These are phyloP conservation scores for Eucalyptus leucophloia DNA, from an alignment of 345 rosid species.

Conservation along the genomic window DNA sequence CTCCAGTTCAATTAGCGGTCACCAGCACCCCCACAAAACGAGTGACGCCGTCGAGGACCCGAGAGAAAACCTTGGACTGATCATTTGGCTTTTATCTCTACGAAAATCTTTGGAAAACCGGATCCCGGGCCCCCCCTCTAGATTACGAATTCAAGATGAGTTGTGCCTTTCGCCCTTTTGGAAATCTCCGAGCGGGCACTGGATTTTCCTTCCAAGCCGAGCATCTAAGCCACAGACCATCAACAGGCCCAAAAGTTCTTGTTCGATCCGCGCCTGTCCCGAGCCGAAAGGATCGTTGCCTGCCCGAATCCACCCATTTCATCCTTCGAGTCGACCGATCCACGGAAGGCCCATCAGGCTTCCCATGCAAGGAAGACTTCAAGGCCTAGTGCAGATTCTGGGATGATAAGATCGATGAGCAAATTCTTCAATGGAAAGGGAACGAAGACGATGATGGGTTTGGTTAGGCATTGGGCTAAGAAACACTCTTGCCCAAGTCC, in stretches of 20 bases:
- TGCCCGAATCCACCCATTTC: not conserved
- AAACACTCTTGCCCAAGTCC: not conserved
- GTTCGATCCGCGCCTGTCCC: not conserved
- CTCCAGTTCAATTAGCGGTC: not conserved
- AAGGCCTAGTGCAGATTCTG: not conserved
- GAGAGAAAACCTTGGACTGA: not conserved
- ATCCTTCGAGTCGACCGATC: not conserved
- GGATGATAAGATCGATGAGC: not conserved
- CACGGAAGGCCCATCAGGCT: accelerated
- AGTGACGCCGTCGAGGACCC: not conserved
- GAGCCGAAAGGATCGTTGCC: not conserved
- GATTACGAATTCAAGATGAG: not conserved
- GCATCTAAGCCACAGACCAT: not conserved
- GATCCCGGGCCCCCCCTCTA: not conserved
- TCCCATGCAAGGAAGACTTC: not conserved
- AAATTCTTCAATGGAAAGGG: not conserved
- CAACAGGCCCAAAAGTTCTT: not conserved
- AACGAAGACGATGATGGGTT: accelerated
- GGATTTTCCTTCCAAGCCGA: not conserved
- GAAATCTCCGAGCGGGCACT: not conserved
- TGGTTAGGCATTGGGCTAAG: not conserved
- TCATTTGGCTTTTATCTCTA: not conserved
- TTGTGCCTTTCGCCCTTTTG: not conserved
- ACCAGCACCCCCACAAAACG: not conserved
- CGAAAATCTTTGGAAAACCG: not conserved